Percentiles rank a stretch among this genome's conserved stretches.
Conservation (phyloP, 257 asterid genomes). For the Fraxinus anomala region DNA sequence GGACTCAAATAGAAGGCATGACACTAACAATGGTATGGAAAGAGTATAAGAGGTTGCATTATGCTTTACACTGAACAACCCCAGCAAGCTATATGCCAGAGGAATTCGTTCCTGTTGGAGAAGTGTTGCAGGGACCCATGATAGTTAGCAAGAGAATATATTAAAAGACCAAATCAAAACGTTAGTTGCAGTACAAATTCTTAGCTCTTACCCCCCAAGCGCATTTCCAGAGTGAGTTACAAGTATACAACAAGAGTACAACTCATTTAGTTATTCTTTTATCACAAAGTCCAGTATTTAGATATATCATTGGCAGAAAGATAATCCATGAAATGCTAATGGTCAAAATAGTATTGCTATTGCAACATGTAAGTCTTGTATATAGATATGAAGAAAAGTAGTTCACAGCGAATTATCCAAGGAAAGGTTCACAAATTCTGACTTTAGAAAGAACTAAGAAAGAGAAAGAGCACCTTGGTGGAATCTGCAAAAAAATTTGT, state of each 20-base stretch:
- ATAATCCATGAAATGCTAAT: background rate
- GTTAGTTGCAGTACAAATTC: background rate
- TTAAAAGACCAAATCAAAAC: background rate
- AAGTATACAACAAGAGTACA: background rate
- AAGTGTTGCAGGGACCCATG: background rate
- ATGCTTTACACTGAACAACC: slow-evolving; percentile 23
- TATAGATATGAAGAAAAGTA: background rate
- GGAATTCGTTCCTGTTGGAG: background rate
- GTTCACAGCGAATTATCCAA: background rate
- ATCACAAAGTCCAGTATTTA: background rate
- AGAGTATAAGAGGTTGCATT: background rate
- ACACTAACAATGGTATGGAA: background rate
- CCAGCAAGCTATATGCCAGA: slow-evolving; percentile 11
- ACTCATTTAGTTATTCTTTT: background rate
- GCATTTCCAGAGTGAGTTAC: background rate
- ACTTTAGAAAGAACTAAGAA: slow-evolving; percentile 20
- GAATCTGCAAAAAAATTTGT: slow-evolving; percentile 82
- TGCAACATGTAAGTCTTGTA: background rate
- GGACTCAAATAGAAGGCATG: background rate
- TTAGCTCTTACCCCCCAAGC: background rate
- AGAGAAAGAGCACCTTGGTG: slow-evolving; percentile 64
- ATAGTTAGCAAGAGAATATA: slow-evolving; percentile 5
- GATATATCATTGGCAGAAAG: background rate
- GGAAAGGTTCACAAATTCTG: background rate
- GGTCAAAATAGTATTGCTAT: background rate